Conservation (phyloP, 176 grass and related monocot species). For the Paspalum vaginatum region DNA sequence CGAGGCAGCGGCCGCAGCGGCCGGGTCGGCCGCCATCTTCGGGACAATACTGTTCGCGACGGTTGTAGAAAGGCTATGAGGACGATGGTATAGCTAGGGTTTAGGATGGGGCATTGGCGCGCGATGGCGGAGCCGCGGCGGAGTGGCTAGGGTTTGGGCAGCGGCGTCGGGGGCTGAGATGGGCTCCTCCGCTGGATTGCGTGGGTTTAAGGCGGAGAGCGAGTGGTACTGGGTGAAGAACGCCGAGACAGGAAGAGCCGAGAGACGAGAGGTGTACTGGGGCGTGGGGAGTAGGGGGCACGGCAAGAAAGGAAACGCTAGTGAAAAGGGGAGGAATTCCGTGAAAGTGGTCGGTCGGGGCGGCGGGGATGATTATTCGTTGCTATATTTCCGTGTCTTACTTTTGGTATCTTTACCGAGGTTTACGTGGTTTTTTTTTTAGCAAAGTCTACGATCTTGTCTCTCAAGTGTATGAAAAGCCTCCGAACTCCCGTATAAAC, state of each 20-base stretch:
- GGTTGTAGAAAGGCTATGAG: constrained; percentile 10
- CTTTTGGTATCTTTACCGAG: not conserved
- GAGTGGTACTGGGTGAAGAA: constrained; percentile 7
- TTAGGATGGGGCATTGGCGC: constrained; percentile 39
- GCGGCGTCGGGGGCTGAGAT: constrained; percentile 27
- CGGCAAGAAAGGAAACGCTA: constrained; percentile 30
- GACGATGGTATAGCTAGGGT: constrained; percentile 9
- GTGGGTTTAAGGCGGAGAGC: constrained; percentile 38
- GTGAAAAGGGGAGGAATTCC: constrained; percentile 2
- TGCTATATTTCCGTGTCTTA: not conserved
- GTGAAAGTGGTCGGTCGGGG: constrained; percentile 21
- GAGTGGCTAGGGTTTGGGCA: constrained; percentile 48
- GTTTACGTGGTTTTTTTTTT: too few relatives aligned
- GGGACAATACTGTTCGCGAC: not conserved
- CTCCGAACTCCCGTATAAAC: too few relatives aligned
- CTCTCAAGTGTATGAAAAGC: too few relatives aligned
- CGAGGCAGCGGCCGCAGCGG: constrained; percentile 47
- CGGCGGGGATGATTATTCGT: not conserved
- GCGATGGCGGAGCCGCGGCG: not conserved
- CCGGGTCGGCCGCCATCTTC: constrained; percentile 63
- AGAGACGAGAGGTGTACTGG: too few relatives aligned
- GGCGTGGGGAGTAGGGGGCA: constrained; percentile 35
- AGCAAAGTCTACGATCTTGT: too few relatives aligned
- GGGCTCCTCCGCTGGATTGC: constrained; percentile 34
- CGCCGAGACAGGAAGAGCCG: not conserved